Evolutionary conservation across 1,284 basidiomycete genomes (phyloP).

Genomic region (Sparassis latifolia): DNA sequence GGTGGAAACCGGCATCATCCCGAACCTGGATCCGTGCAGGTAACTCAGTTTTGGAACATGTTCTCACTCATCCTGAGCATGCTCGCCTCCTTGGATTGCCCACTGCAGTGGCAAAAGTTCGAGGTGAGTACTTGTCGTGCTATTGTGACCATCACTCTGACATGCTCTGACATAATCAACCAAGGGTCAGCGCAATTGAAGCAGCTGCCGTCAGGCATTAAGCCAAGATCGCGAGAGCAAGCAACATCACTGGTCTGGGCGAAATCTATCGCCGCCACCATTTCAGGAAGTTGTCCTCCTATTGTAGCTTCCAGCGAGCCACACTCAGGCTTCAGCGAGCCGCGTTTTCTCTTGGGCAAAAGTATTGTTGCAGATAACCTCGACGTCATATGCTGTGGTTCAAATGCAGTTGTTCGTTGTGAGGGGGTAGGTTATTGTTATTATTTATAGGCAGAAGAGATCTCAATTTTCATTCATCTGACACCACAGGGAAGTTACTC

Average conservation of each 20-base stretch:
- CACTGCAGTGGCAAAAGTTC: not conserved
- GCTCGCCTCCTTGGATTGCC: not conserved
- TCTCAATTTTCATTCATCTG: not conserved
- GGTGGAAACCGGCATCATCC: slow-evolving; percentile 4
- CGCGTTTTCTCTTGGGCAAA: too few species aligned
- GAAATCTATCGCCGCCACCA: not conserved
- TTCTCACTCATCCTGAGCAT: not conserved
- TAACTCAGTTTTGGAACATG: not conserved
- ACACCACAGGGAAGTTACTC: not conserved
- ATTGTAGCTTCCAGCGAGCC: too few species aligned
- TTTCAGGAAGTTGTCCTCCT: too few species aligned
- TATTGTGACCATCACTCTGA: not conserved
- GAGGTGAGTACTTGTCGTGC: not conserved
- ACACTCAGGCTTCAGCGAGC: too few species aligned
- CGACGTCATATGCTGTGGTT: too few species aligned
- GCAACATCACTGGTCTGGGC: not conserved
- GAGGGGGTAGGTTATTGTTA: not conserved
- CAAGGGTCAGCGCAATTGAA: not conserved
- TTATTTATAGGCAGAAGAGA: not conserved
- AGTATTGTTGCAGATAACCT: too few species aligned
- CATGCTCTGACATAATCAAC: not conserved
- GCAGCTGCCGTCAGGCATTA: not conserved
- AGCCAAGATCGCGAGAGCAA: not conserved
- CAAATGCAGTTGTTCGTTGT: not conserved
- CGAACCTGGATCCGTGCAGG: slow-evolving; percentile 4